Evolutionary conservation across 2,329 filamentous ascomycete species (phyloP).

Genomic region (Curvularia hawaiiensis): DNA sequence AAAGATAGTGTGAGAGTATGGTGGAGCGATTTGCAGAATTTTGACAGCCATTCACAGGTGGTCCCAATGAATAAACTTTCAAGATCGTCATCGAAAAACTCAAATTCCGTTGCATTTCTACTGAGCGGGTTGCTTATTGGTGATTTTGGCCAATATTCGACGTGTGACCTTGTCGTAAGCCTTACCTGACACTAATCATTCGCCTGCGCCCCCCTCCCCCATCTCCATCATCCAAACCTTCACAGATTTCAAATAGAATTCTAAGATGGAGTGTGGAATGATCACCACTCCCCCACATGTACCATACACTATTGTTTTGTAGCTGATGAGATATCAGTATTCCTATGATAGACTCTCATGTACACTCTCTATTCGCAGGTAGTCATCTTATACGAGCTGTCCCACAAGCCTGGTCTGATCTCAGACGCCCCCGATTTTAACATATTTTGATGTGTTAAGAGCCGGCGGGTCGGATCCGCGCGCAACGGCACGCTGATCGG

Average conservation of each 20-base stretch:
- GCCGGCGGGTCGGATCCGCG: not conserved
- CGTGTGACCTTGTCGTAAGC: not conserved
- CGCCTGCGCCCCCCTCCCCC: too few species aligned
- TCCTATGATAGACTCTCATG: not conserved
- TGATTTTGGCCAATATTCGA: not conserved
- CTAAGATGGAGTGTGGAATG: not conserved
- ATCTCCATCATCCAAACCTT: not conserved
- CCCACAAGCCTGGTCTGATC: not conserved
- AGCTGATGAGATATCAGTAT: not conserved
- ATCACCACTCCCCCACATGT: not conserved
- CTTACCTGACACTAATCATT: not conserved
- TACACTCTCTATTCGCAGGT: not conserved
- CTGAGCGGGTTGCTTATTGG: not conserved
- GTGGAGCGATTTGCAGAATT: not conserved
- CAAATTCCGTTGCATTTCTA: not conserved
- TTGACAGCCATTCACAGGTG: not conserved
- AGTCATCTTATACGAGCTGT: not conserved
- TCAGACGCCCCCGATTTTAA: not conserved
- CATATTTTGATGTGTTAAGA: slow-evolving; percentile 4
- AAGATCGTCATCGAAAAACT: not conserved
- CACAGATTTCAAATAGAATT: not conserved
- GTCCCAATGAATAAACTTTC: not conserved
- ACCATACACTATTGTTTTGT: not conserved
- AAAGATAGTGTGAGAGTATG: not conserved
- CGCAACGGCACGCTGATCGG: not conserved